Evolutionary conservation across 1,139 yeast species (phyloP), one percentile per base, ranked within the genome.

Genomic region (Lipomyces yarrowii): DNA sequence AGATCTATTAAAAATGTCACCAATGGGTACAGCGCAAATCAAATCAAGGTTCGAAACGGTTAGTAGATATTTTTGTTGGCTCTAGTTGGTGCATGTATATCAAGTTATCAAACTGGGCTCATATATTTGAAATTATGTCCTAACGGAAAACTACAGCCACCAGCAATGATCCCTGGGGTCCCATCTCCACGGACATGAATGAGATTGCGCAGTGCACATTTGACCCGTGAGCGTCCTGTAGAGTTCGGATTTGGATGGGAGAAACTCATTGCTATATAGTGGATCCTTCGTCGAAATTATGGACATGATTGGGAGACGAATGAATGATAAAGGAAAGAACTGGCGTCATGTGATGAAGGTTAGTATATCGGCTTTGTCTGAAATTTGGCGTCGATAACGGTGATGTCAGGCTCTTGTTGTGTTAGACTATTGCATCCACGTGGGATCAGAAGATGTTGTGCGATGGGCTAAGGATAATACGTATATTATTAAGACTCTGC

Each of bases 291-390:
- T 91, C 74, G 97, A 93, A 74, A 87, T 94, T 60, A 90, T 96
- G 97, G 98, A 94, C 75, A 93, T 94, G 91, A 79, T 94, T 63
- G 98, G 93, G 79, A 87, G 93, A 73, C 85, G 99, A 71, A 82
- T 94, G 73, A 94, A 94, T 75, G 99, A 94, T 75, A 93, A 94
- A 81, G 99, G 99, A 67, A 94, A 93, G 77, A 91, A 94, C 79
- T 94, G 99, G 99, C 86, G 98, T 71, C 99, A 94, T 78, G 94
- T 94, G 57, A 94, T 96, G 71, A 96, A 94, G 72, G 79, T 78
- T 55, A 32, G 59, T 11, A 5, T 21, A 18, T 33, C 6, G 18
- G 15, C 26, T 26, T 37, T 8, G 10, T 13, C 5, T 32, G 32
- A 18, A 8, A 37, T 10, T 8, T 3, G 13, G 42, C 32, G 52